These are phyloP conservation scores for Alternaria atra DNA, from an alignment of 2,329 filamentous ascomycete species.

Conservation along the genomic window DNA sequence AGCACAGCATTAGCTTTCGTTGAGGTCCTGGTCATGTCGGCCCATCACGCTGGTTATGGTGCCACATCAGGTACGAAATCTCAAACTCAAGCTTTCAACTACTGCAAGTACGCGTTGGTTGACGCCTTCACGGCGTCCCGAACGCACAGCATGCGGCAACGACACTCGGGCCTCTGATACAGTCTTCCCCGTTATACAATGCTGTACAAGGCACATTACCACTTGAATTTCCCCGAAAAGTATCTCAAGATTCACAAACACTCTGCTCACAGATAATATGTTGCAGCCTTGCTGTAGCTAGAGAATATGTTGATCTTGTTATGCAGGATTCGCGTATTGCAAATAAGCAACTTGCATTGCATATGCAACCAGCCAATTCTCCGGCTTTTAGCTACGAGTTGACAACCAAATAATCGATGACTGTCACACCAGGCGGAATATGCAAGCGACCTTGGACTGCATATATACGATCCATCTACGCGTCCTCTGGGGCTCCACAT, in stretches of 20 bases:
- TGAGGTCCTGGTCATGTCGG: background rate
- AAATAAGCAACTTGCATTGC: slow-evolving; percentile 15
- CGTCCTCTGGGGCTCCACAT: slow-evolving; percentile 1
- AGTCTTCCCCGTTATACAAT: background rate
- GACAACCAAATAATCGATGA: slow-evolving; percentile 11
- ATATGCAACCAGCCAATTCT: slow-evolving; percentile 17
- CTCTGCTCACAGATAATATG: background rate
- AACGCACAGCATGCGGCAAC: slow-evolving; percentile 4
- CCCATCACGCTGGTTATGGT: background rate
- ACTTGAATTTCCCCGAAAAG: background rate
- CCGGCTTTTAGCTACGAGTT: slow-evolving; percentile 5
- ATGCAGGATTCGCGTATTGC: slow-evolving; percentile 20
- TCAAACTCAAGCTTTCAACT: background rate
- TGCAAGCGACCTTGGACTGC: background rate
- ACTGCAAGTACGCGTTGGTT: slow-evolving; percentile 8
- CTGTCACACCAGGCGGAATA: background rate
- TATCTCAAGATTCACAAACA: background rate
- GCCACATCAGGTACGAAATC: background rate
- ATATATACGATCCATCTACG: background rate
- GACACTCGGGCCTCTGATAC: slow-evolving; percentile 3
- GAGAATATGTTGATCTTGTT: slow-evolving; percentile 2
- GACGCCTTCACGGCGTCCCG: background rate
- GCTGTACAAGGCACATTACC: slow-evolving; percentile 3
- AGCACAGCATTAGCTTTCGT: background rate
- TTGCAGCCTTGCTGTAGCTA: slow-evolving; percentile 8